These are phyloP conservation scores for Flaveria trinervia DNA, from an alignment of 129 eudicot species.

Conservation along the genomic window DNA sequence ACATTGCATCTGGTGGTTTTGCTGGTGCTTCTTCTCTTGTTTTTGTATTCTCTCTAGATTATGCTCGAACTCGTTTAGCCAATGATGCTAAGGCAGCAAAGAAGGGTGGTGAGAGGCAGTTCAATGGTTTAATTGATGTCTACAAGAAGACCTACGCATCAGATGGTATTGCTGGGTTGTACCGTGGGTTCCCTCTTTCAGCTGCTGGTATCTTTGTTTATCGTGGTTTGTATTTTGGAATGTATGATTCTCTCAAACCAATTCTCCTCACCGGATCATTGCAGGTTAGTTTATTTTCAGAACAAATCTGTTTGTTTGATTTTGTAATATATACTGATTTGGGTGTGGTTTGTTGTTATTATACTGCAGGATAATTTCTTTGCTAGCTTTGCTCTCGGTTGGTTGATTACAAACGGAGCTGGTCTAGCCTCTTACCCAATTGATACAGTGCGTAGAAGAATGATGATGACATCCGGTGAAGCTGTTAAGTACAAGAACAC, in stretches of 20 bases:
- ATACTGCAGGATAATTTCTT: conserved; percentile 56
- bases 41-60: conserved; percentile 48
- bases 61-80: conserved; percentile 56
- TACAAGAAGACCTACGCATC: conserved; percentile 48
- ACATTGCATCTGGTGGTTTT: conserved; percentile 48
- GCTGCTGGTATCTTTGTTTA: conserved; percentile 52
- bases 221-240: conserved; percentile 51
- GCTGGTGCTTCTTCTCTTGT: conserved; percentile 55
- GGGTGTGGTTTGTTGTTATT: neutral
- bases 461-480: conserved; percentile 65
- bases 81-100: conserved; percentile 53
- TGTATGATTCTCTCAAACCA: conserved; percentile 51
- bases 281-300: conserved; percentile 28
- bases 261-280: conserved; percentile 40
- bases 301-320: neutral
- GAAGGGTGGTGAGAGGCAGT: conserved; percentile 62
- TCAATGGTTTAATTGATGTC: conserved; percentile 53
- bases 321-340: neutral
- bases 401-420: conserved; percentile 44
- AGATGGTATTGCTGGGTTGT: conserved; percentile 48
- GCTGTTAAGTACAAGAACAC: conserved; percentile 44
- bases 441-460: conserved; percentile 59
- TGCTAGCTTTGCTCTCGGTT: conserved; percentile 58
- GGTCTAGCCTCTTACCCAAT: conserved; percentile 38
- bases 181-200: conserved; percentile 38